Evolutionary conservation across 2,329 filamentous ascomycete species (phyloP).

Genomic region (Colletotrichum sp.): DNA sequence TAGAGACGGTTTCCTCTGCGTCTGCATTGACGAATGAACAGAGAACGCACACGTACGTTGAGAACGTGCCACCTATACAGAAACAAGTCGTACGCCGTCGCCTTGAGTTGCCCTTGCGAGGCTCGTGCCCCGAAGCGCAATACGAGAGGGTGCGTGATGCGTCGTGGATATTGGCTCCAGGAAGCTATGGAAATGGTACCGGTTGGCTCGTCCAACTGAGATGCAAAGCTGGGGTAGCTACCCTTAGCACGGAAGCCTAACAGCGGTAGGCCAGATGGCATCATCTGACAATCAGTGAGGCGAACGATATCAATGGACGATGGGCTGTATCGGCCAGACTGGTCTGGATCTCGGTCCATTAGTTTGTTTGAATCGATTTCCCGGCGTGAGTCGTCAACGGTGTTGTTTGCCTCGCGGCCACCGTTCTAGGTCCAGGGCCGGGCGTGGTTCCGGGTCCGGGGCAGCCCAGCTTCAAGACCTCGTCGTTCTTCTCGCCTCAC

Average conservation of each 20-base stretch:
- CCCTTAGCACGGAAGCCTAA: not conserved
- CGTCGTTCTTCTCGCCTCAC: not conserved
- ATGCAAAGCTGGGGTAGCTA: conserved; percentile 14
- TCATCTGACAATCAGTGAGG: not conserved
- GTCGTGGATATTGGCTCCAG: not conserved
- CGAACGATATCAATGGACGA: not conserved
- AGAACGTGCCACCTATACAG: not conserved
- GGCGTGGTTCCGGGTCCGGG: not conserved
- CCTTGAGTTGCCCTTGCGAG: not conserved
- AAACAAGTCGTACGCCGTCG: not conserved
- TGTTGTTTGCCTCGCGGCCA: not conserved
- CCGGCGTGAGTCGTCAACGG: not conserved
- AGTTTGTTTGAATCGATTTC: not conserved
- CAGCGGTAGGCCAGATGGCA: not conserved
- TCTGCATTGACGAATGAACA: not conserved
- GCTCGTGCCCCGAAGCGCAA: not conserved
- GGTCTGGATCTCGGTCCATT: conserved; percentile 9
- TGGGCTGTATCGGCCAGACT: not conserved
- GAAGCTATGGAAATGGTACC: not conserved
- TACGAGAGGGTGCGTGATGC: not conserved
- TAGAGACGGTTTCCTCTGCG: not conserved
- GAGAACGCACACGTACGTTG: not conserved
- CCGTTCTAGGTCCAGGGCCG: not conserved
- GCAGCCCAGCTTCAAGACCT: not conserved
- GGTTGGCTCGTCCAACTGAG: not conserved